Conservation (phyloP, 176 grass and related monocot species). For the Puccinellia tenuiflora region DNA sequence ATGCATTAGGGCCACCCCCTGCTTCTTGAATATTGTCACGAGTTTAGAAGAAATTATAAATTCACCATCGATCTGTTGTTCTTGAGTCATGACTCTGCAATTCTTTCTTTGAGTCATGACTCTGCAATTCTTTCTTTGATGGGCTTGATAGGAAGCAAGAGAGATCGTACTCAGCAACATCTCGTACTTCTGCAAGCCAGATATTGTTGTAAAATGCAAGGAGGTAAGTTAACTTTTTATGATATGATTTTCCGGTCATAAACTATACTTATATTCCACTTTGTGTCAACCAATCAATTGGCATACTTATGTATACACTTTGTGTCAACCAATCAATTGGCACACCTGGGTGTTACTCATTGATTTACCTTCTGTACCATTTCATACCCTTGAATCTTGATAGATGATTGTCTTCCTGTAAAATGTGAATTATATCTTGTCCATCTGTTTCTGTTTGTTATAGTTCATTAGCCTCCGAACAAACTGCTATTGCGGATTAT, state of each 20-base stretch:
- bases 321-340: not conserved
- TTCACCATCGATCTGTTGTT: not conserved
- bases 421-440: not conserved
- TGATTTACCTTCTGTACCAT: not conserved
- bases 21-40: not conserved
- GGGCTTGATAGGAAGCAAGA: conserved; percentile 63
- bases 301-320: not conserved
- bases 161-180: conserved; percentile 82
- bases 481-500: not conserved
- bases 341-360: not conserved
- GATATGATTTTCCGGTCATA: not conserved
- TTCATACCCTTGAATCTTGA: not conserved
- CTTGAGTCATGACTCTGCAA: not conserved
- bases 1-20: not conserved
- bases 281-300: not conserved
- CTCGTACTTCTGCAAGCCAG: conserved; percentile 62
- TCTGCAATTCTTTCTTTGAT: conserved; percentile 21
- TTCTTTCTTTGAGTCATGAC: conserved; percentile 21
- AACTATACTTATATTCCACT: not conserved
- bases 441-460: conserved; percentile 1
- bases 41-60: not conserved
- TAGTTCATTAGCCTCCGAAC: not conserved
- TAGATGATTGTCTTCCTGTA: conserved; percentile 10
- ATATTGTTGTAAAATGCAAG: conserved; percentile 69
- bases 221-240: conserved; percentile 56